phyloP scores from a whole-genome alignment of 306 rosid species.

The Acacia confusa region DNA sequence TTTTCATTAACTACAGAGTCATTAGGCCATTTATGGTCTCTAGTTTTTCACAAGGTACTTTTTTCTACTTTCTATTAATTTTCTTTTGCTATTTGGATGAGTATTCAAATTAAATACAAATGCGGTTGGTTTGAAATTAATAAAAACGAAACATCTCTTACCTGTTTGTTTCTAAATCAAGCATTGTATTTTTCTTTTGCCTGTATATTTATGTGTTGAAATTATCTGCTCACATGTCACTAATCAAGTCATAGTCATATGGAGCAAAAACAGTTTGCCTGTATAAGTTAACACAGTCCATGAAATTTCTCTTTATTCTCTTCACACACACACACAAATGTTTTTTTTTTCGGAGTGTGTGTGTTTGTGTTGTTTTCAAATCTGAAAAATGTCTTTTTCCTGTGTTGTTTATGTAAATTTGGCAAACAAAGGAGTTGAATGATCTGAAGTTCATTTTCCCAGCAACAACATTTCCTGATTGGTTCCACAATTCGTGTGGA shows the following conservation, averaged over 20 bases:
- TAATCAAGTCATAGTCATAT: not conserved
- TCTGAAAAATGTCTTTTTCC: not conserved
- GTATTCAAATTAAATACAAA: no score
- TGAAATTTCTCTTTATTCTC: not conserved
- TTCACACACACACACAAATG: not conserved
- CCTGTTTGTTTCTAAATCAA: no score
- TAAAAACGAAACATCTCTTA: no score
- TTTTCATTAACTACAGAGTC: not conserved
- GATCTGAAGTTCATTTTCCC: not conserved
- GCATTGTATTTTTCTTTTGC: no score
- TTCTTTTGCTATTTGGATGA: no score
- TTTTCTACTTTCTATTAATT: no score
- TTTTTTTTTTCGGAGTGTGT: no score
- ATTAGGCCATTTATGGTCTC: constrained; percentile 9
- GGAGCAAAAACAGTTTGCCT: no score
- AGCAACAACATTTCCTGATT: not conserved
- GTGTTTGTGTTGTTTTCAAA: not conserved
- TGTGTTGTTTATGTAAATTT: not conserved
- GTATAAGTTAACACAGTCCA: no score
- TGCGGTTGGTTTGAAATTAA: no score
- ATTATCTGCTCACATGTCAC: not conserved
- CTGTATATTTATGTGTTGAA: no score
- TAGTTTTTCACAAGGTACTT: not conserved
- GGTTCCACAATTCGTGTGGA: not conserved
- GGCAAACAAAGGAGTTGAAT: not conserved